Conservation (phyloP, 2,329 filamentous ascomycete genomes). For the Colletotrichum horii region DNA sequence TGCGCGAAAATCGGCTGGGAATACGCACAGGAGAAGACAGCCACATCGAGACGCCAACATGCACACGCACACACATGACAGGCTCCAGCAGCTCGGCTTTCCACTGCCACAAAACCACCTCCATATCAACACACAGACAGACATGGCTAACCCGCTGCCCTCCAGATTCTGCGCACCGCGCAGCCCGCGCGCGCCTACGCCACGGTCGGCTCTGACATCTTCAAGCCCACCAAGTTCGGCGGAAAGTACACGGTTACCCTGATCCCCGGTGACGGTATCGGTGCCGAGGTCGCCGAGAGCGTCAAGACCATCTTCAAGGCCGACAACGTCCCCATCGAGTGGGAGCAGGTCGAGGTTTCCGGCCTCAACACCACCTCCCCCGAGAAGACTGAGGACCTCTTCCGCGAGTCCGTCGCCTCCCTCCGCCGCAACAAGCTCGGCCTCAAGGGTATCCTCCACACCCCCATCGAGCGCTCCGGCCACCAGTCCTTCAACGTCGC, state of each 20-base stretch:
- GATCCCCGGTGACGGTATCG: slow-evolving; percentile 98
- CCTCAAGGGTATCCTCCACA: slow-evolving; percentile 98
- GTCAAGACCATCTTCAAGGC: slow-evolving; percentile 99
- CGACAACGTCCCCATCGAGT: slow-evolving; percentile 97
- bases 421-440: slow-evolving; percentile 98
- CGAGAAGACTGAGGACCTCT: slow-evolving; percentile 91
- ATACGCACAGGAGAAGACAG: not conserved
- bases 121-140: slow-evolving; percentile 28
- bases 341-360: slow-evolving; percentile 97
- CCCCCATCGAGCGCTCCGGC: slow-evolving; percentile 92
- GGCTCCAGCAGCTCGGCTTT: slow-evolving; percentile 45
- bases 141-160: not conserved
- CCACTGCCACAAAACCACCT: not conserved
- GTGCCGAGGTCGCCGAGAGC: slow-evolving; percentile 95
- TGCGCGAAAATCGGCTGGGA: not conserved
- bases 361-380: slow-evolving; percentile 81
- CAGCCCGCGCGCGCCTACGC: slow-evolving; percentile 68
- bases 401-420: slow-evolving; percentile 93
- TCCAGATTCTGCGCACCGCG: slow-evolving; percentile 55
- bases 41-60: not conserved
- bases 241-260: slow-evolving; percentile 99
- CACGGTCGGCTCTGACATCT: slow-evolving; percentile 91
- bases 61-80: slow-evolving; percentile 45
- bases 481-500: slow-evolving; percentile 99
- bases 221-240: slow-evolving; percentile 98